Conservation (phyloP, 1,284 basidiomycete genomes). For the Cryptococcus deneoformans region DNA sequence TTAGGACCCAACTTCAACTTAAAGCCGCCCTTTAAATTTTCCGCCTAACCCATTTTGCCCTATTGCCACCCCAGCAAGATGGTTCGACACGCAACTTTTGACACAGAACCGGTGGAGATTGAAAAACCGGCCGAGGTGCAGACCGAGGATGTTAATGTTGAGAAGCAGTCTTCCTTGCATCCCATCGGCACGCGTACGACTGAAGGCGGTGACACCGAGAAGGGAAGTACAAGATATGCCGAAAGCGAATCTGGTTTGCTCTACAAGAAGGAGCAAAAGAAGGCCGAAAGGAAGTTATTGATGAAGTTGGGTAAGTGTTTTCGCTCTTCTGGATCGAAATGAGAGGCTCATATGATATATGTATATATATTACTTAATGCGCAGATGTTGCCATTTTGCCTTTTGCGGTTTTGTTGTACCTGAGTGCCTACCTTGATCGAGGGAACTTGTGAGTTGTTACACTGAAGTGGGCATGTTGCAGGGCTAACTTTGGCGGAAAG, state of each 20-base stretch:
- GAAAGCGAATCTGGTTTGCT: constrained; percentile 29
- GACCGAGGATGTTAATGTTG: neutral
- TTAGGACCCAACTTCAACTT: too few relatives aligned
- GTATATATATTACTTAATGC: constrained; percentile 18
- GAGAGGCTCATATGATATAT: neutral
- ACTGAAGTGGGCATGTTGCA: neutral
- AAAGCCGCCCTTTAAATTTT: too few relatives aligned
- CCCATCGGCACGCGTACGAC: constrained; percentile 1
- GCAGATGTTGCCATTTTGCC: neutral
- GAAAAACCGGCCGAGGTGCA: constrained; percentile 1
- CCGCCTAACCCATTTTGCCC: too few relatives aligned
- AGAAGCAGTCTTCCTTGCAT: neutral
- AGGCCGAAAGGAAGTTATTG: constrained; percentile 9
- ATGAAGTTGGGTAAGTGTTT: neutral
- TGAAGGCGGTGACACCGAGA: constrained; percentile 10
- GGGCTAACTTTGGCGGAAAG: constrained; percentile 3
- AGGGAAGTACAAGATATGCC: constrained; percentile 27
- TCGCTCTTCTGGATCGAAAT: too few relatives aligned
- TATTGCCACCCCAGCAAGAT: neutral
- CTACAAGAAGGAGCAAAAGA: constrained; percentile 22
- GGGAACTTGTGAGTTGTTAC: constrained; percentile 37
- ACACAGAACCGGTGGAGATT: neutral
- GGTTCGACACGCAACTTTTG: constrained; percentile 3
- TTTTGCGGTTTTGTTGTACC: constrained; percentile 34
- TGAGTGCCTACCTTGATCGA: constrained; percentile 51